These are phyloP conservation scores for Acanthamoeba pearcei DNA, from an alignment of 208 protist species.

Conservation along the genomic window DNA sequence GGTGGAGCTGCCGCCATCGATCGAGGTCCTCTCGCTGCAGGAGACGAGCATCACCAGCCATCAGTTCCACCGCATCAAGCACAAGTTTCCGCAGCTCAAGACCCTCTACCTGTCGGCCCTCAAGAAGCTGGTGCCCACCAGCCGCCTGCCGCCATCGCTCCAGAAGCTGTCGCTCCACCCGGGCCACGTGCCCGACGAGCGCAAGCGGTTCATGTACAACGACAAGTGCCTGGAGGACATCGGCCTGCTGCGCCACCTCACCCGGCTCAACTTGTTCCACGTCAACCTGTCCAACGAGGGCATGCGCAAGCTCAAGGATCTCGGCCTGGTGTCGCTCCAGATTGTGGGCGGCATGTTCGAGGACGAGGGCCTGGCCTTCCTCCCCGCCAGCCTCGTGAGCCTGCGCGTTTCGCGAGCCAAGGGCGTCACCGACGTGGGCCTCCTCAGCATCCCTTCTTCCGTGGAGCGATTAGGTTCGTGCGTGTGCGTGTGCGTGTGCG, in stretches of 20 bases:
- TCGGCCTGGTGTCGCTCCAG: slow-evolving; percentile 23
- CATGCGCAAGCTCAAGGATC: slow-evolving; percentile 27
- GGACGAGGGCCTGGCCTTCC: background rate
- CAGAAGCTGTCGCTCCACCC: slow-evolving; percentile 42
- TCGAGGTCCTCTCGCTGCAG: background rate
- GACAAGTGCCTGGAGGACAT: slow-evolving; percentile 30
- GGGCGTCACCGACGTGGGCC: background rate
- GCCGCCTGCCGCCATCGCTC: slow-evolving; percentile 2
- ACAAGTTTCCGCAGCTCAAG: background rate
- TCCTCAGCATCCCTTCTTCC: background rate
- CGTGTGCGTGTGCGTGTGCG: background rate
- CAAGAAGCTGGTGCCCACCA: slow-evolving; percentile 27
- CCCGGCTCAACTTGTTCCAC: slow-evolving; percentile 35
- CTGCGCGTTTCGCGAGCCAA: background rate
- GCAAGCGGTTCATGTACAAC: slow-evolving; percentile 49
- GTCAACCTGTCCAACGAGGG: slow-evolving; percentile 38
- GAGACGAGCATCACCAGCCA: slow-evolving; percentile 41
- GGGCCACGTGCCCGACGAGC: slow-evolving; percentile 1
- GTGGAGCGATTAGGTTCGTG: background rate
- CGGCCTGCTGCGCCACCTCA: background rate
- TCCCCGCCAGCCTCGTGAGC: background rate
- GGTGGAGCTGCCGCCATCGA: slow-evolving; percentile 4
- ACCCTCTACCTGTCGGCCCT: slow-evolving; percentile 33
- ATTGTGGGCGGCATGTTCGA: slow-evolving; percentile 49
- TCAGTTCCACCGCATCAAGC: slow-evolving; percentile 36